phyloP scores from a whole-genome alignment of 192 early-diverging fungal genomes.

The Pilaira anomala region DNA sequence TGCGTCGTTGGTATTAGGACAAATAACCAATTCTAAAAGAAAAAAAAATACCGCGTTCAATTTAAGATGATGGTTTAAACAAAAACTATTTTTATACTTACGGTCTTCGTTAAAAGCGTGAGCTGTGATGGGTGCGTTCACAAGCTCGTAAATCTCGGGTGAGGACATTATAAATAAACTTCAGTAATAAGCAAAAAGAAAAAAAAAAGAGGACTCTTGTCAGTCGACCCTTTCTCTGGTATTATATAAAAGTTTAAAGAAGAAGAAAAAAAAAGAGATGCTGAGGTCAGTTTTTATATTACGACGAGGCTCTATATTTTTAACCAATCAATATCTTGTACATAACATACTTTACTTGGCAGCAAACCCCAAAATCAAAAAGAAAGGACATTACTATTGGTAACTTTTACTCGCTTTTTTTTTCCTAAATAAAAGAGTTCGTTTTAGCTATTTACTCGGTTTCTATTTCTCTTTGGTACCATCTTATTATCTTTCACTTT shows the following conservation, averaged over 20 bases:
- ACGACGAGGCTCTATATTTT: too few species aligned
- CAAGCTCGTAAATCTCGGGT: constrained; percentile 59
- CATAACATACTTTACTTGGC: too few species aligned
- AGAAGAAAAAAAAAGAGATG: background rate
- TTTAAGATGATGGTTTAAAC: background rate
- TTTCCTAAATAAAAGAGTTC: too few species aligned
- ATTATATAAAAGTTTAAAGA: constrained; percentile 6
- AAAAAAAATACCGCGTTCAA: background rate
- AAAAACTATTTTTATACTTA: constrained; percentile 24
- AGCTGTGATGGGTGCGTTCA: constrained; percentile 80
- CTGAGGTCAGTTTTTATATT: too few species aligned
- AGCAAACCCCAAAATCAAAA: too few species aligned
- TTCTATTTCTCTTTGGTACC: too few species aligned
- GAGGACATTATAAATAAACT: constrained; percentile 37
- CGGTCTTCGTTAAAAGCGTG: constrained; percentile 91
- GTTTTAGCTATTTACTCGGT: too few species aligned
- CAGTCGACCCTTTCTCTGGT: constrained; percentile 45
- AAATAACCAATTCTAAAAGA: constrained; percentile 81
- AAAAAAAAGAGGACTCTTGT: constrained; percentile 49
- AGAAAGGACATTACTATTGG: too few species aligned
- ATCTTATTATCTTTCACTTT: too few species aligned
- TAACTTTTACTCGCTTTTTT: too few species aligned
- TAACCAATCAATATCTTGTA: too few species aligned
- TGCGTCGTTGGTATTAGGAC: constrained; percentile 88
- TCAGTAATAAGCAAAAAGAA: background rate